Base-by-base conservation (phyloP, 2,329 filamentous ascomycete species). In the Daldinia sp. region DNA sequence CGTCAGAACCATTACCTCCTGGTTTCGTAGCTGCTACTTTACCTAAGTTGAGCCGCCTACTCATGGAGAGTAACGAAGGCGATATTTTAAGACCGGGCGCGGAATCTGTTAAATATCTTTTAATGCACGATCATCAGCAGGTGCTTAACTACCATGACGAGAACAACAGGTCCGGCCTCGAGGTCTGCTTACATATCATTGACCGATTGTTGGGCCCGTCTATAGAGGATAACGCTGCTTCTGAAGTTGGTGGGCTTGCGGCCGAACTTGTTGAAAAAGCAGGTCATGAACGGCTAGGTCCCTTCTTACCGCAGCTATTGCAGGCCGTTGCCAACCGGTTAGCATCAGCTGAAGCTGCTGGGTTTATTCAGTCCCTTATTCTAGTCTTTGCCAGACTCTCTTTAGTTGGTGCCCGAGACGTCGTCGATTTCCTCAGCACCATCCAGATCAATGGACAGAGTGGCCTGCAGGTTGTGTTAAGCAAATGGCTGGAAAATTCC, bases 401-500 rank as follows among this genome's bases (percentile, higher is more conserved):
- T 9, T 86, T 98, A 13, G 89, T 92, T 56, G 94, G 93, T 54
- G 92, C 95, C 9, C 89, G 89, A 26, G 96, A 98, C 75, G 94
- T 99, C 1, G 91, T 98, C 13, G 91, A 96, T 62, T 99, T 99
- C 82, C 85, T 99, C 35, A 91, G 91, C 68, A 90, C 93, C 76
- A 91, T 97, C 69, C 88, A 93, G 73, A 92, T 98, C 72, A 88
- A 89, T 54, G 90, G 90, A 18, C 86, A 92, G 77, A 97, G 87
- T 75, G 96, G 94, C n/a, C 83, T 99, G 6, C 89, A 94, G 71
- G 90, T 98, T 26, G 96, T 99, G 3, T 83, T 98, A 72, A 87
- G 90, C 81, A 98, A 98, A 81, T 99, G 96, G 96, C 85, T 99
- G 0, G 96, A 98, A 82, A 97, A 98, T 80, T 97, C 94, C 3